Evolutionary conservation across 2,329 filamentous ascomycete species (phyloP).

Genomic region (Trichoderma atroviride): DNA sequence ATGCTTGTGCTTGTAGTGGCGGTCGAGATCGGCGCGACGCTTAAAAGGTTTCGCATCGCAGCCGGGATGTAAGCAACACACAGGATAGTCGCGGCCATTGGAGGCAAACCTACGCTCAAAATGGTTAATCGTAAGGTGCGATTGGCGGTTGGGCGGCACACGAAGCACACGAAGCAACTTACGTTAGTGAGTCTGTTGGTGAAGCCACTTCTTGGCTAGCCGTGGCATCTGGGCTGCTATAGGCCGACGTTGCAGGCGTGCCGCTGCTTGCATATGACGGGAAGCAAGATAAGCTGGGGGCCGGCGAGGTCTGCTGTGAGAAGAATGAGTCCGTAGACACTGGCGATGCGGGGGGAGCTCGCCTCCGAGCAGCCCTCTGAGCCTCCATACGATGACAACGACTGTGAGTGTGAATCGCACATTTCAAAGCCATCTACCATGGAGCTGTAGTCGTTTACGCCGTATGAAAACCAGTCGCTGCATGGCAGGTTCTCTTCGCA

Average conservation of each 20-base stretch:
- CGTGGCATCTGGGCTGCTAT: constrained; percentile 30
- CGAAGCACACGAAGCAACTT: constrained; percentile 3
- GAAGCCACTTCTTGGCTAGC: constrained; percentile 28
- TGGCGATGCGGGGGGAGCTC: constrained; percentile 22
- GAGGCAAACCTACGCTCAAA: constrained; percentile 24
- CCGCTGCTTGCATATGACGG: constrained; percentile 29
- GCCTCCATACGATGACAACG: constrained; percentile 36
- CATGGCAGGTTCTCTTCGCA: constrained; percentile 7
- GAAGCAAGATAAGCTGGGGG: constrained; percentile 28
- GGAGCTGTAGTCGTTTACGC: constrained; percentile 10
- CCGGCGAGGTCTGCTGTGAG: constrained; percentile 37
- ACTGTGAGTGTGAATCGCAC: constrained; percentile 35
- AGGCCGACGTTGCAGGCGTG: constrained; percentile 22
- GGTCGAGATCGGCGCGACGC: constrained; percentile 57
- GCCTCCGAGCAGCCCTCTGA: constrained; percentile 36
- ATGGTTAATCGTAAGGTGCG: constrained; percentile 18
- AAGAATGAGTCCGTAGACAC: constrained; percentile 26
- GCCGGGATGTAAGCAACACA: constrained; percentile 44
- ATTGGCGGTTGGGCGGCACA: not conserved
- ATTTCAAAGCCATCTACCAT: constrained; percentile 27
- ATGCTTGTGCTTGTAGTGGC: constrained; percentile 57
- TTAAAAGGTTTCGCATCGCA: constrained; percentile 53
- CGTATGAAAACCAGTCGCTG: constrained; percentile 13
- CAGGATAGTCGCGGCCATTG: constrained; percentile 39
- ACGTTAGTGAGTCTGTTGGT: constrained; percentile 25